Evolutionary conservation across 192 early-diverging fungal genomes (phyloP).

Genomic region (Phycomyces blakesleeanus): DNA sequence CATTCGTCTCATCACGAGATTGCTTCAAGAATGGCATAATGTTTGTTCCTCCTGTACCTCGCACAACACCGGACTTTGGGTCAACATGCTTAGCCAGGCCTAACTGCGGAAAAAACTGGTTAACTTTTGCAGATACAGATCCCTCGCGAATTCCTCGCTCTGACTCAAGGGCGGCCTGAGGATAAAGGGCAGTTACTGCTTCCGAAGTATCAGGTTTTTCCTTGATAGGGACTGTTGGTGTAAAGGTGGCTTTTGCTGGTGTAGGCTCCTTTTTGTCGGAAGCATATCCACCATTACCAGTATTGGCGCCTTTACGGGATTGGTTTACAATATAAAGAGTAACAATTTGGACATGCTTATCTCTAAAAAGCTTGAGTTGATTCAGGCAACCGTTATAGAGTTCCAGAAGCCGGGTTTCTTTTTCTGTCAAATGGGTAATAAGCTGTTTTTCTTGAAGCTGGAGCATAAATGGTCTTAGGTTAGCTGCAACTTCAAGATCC

Average conservation of each 20-base stretch:
- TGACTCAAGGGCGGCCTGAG: slow-evolving; percentile 27
- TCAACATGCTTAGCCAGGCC: slow-evolving; percentile 62
- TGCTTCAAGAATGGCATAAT: slow-evolving; percentile 93
- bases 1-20: slow-evolving; percentile 74
- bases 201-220: not conserved
- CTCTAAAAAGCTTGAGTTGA: slow-evolving; percentile 82
- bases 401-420: slow-evolving; percentile 12
- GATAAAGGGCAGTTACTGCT: slow-evolving; percentile 26
- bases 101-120: slow-evolving; percentile 24
- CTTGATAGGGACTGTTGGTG: too few relatives aligned
- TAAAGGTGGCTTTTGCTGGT: not conserved
- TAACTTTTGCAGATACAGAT: slow-evolving; percentile 17
- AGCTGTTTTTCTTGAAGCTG: slow-evolving; percentile 20
- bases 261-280: slow-evolving; percentile 11
- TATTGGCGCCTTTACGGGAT: slow-evolving; percentile 65
- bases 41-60: slow-evolving; percentile 82
- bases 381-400: slow-evolving; percentile 80
- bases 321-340: slow-evolving; percentile 87
- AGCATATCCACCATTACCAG: slow-evolving; percentile 56
- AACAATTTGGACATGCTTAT: slow-evolving; percentile 90
- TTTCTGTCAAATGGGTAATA: not conserved
- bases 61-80: slow-evolving; percentile 52
- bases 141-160: slow-evolving; percentile 13
- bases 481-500: slow-evolving; percentile 61
- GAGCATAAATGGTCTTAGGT: slow-evolving; percentile 65